Conservation (phyloP, 306 rosid genomes). For the Glycine soja region DNA sequence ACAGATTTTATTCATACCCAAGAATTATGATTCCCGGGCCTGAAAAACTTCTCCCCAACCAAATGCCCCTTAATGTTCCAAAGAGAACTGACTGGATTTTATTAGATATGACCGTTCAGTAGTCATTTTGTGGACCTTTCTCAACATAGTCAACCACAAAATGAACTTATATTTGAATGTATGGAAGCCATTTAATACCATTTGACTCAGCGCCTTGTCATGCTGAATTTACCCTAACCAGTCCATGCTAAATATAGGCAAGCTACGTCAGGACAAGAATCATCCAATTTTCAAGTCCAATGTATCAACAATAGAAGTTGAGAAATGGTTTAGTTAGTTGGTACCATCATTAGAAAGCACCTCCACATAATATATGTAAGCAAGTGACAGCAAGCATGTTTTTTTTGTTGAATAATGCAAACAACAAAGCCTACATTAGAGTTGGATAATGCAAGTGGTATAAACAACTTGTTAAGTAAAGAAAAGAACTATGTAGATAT, state of each 20-base stretch:
- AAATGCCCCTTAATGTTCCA: not conserved
- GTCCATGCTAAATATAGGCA: slow-evolving; percentile 18
- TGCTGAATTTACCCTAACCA: not conserved
- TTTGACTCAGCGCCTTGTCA: not conserved
- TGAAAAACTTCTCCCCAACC: no score
- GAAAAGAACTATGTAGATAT: slow-evolving; percentile 8
- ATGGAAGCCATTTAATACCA: no score
- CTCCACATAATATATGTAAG: not conserved
- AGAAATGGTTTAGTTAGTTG: slow-evolving; percentile 10
- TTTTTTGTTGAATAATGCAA: not conserved
- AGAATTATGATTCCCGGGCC: no score
- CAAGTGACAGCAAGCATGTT: not conserved
- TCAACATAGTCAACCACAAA: not conserved
- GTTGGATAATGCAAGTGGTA: not conserved
- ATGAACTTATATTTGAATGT: no score
- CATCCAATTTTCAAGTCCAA: not conserved
- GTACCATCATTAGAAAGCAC: slow-evolving; percentile 2
- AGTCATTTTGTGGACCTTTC: slow-evolving; percentile 6
- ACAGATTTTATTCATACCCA: no score
- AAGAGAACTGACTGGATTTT: not conserved
- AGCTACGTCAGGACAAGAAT: not conserved
- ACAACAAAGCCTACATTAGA: slow-evolving; percentile 9
- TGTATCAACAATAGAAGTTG: not conserved
- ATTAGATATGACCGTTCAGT: not conserved
- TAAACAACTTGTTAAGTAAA: not conserved